Conservation (phyloP, 345 rosid species). For the Pseudoturritis turrita region DNA sequence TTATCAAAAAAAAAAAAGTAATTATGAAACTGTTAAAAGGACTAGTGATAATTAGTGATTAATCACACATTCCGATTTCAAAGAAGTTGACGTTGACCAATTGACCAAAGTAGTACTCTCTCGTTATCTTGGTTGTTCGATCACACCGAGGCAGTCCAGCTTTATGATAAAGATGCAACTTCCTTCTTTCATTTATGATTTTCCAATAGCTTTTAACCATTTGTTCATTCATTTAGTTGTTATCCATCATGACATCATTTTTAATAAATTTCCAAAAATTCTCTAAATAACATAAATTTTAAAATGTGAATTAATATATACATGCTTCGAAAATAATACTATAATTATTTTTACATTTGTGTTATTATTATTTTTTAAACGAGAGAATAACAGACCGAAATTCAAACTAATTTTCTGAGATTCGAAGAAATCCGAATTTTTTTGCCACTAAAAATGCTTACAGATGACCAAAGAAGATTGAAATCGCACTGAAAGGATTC, state of each 20-base stretch:
- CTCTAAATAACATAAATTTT: background rate
- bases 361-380: no score
- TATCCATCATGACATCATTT: background rate
- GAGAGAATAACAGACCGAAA: no score
- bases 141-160: conserved; percentile 20
- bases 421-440: no score
- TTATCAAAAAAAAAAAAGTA: no score
- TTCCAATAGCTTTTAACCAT: background rate
- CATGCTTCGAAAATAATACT: background rate
- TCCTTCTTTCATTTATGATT: conserved; percentile 1
- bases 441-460: no score
- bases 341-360: background rate
- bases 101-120: background rate
- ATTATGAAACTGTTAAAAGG: background rate
- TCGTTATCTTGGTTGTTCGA: conserved; percentile 8
- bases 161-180: conserved; percentile 19
- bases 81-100: conserved; percentile 13
- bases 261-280: no score
- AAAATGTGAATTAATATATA: background rate
- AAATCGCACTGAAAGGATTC: no score
- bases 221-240: background rate
- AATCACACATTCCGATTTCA: background rate
- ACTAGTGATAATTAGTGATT: background rate
- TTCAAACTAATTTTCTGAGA: no score
- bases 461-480: no score